Base-by-base conservation (phyloP, 345 rosid species). In the Hibiscus syriacus region DNA sequence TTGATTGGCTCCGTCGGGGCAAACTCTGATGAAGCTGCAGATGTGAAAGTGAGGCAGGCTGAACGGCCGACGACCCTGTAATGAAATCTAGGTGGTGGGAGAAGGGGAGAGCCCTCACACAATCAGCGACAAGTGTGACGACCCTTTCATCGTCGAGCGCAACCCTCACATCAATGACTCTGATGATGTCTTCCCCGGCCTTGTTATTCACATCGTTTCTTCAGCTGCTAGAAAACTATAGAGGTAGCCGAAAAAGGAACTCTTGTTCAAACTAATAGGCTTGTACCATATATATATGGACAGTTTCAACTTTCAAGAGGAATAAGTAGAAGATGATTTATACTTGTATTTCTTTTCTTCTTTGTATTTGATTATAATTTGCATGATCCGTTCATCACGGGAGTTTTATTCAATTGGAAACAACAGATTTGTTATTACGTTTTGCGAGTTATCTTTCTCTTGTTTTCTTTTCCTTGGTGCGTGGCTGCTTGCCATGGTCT, bases 91-190 rank as follows among this genome's bases (percentile, higher is more conserved):
- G 26, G 84, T 84, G 22, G 95, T 86, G 27, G 77, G 84, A 19
- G 92, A 86, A 79, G 96, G 65, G 8, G 97, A 90, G 54, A 90
- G 92, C 5, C 76, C 88, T 73, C 87, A 90, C 23, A 79, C 82
- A 1, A 90, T 90, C 19, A 74, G 85, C 59, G 92, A 85, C 30
- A 90, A 90, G 72, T 90, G 97, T 49, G 83, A 87, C 29, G 97
- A 88, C 73, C 92, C 92, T 32, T 90, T 61, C 23, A 88, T 90
- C 10, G 89, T 90, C 34, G 97, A 90, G 73, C 83, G 77, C 64
- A 90, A 90, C 59, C 95, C 97, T 20, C 97, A 88, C 61, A 88
- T 90, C 12, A 89, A 90, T 56, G 97, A 90, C 29, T 90, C 87
- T 0, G 97, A 90, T 70, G 97, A 90, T 72, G 82, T 90, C 26